Conservation (phyloP, 441 rosid genomes). For the Macaranga tanarius region DNA sequence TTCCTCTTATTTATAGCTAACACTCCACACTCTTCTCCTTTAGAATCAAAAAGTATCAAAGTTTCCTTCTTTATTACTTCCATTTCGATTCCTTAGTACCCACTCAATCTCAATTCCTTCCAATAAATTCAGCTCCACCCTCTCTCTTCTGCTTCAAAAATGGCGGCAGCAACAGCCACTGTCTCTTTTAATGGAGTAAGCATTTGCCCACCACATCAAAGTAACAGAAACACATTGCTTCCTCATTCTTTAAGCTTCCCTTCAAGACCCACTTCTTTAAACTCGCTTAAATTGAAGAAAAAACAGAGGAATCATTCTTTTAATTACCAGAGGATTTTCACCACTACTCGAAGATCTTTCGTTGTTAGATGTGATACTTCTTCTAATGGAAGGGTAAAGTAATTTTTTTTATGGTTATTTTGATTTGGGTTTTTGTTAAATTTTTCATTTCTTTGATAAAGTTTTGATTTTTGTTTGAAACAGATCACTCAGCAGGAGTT, state of each 20-base stretch:
- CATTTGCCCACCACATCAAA: conserved; percentile 28
- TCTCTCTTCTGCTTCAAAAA: conserved; percentile 24
- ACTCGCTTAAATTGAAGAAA: conserved; percentile 34
- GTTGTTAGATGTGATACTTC: conserved; percentile 59
- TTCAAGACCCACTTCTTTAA: conserved; percentile 34
- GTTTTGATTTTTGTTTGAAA: background rate
- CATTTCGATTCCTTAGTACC: conserved; percentile 10
- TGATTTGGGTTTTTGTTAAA: background rate
- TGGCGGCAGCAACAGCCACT: conserved; percentile 43
- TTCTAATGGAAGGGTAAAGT: conserved; percentile 63
- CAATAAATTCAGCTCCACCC: conserved; percentile 17
- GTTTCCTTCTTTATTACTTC: background rate
- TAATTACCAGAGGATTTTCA: conserved; percentile 26
- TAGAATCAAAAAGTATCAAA: background rate
- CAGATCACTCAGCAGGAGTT: conserved; percentile 96
- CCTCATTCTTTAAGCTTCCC: conserved; percentile 42
- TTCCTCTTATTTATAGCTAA: background rate
- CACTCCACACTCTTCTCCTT: no score
- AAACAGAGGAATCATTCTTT: conserved; percentile 11
- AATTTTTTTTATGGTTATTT: background rate
- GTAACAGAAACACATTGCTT: conserved; percentile 23
- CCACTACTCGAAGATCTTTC: conserved; percentile 35
- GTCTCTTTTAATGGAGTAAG: conserved; percentile 46
- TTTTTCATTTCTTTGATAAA: background rate
- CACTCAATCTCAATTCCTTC: conserved; percentile 7